Conservation (phyloP, 2,329 filamentous ascomycete genomes). For the Tolypocladium sp. region DNA sequence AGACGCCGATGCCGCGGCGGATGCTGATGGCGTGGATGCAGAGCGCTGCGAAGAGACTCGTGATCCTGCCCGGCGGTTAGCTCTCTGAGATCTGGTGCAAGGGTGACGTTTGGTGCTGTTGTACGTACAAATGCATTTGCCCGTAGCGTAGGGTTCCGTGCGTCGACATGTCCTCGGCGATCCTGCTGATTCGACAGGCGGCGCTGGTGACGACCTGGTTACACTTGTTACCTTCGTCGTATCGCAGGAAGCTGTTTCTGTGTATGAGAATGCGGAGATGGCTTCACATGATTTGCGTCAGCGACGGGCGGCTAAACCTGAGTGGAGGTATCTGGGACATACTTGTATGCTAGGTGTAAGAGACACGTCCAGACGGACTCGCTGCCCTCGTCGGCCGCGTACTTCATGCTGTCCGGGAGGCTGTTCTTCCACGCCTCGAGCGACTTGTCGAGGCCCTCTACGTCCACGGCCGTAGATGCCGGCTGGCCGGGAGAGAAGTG, state of each 20-base stretch:
- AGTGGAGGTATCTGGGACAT: not conserved
- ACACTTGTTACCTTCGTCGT: conserved; percentile 15
- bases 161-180: conserved; percentile 28
- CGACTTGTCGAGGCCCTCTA: conserved; percentile 16
- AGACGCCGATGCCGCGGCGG: conserved; percentile 20
- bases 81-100: not conserved
- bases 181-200: conserved; percentile 24
- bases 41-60: conserved; percentile 25
- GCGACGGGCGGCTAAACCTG: not conserved
- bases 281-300: conserved; percentile 6
- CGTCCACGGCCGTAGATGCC: conserved; percentile 15
- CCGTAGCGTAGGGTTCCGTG: conserved; percentile 23
- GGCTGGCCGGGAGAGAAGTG: conserved; percentile 25
- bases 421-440: conserved; percentile 24
- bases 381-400: conserved; percentile 19
- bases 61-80: conserved; percentile 15
- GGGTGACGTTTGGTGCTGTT: not conserved
- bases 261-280: conserved; percentile 26
- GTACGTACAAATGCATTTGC: conserved; percentile 27
- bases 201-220: conserved; percentile 20
- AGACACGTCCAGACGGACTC: conserved; percentile 26
- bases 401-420: conserved; percentile 20
- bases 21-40: conserved; percentile 28
- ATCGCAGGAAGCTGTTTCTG: conserved; percentile 20
- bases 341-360: conserved; percentile 28